Evolutionary conservation across 2,329 filamentous ascomycete genomes (phyloP).

Genomic region (Pyrenophora tritici-repentis): DNA sequence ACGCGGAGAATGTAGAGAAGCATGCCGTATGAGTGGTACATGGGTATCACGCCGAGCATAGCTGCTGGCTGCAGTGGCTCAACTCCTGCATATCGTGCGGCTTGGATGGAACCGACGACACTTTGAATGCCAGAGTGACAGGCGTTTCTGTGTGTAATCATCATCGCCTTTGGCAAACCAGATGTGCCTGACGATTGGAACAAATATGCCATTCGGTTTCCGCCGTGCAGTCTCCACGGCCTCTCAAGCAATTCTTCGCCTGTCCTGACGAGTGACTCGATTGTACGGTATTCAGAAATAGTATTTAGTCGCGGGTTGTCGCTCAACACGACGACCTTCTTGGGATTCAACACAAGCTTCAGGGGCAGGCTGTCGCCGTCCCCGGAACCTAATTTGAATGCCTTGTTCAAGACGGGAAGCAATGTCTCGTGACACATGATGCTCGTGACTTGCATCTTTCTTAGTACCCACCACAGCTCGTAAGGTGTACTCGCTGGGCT

Average conservation of each 20-base stretch:
- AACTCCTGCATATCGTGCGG: constrained; percentile 23
- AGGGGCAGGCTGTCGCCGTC: constrained; percentile 25
- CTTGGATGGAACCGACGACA: constrained; percentile 30
- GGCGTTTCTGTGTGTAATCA: constrained; percentile 39
- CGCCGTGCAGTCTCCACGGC: constrained; percentile 27
- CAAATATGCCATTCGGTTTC: constrained; percentile 34
- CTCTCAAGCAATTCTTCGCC: constrained; percentile 25
- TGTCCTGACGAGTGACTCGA: constrained; percentile 31
- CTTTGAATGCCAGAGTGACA: constrained; percentile 34
- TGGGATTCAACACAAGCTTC: constrained; percentile 27
- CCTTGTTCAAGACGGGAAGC: constrained; percentile 29
- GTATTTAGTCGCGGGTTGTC: constrained; percentile 25
- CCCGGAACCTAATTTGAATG: constrained; percentile 33
- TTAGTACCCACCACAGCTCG: constrained; percentile 40
- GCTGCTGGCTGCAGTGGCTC: constrained; percentile 27
- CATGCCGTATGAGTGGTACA: constrained; percentile 43
- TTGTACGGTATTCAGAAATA: constrained; percentile 27
- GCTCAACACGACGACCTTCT: constrained; percentile 35
- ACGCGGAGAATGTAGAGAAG: constrained; percentile 38
- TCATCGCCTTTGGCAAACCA: constrained; percentile 43
- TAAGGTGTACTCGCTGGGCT: constrained; percentile 39
- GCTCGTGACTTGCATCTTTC: constrained; percentile 39
- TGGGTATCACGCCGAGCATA: constrained; percentile 33
- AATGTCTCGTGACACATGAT: constrained; percentile 38
- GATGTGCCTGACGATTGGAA: constrained; percentile 40